Conservation (phyloP, 768 basidiomycete species). For the Gloeostereum incarnatum region DNA sequence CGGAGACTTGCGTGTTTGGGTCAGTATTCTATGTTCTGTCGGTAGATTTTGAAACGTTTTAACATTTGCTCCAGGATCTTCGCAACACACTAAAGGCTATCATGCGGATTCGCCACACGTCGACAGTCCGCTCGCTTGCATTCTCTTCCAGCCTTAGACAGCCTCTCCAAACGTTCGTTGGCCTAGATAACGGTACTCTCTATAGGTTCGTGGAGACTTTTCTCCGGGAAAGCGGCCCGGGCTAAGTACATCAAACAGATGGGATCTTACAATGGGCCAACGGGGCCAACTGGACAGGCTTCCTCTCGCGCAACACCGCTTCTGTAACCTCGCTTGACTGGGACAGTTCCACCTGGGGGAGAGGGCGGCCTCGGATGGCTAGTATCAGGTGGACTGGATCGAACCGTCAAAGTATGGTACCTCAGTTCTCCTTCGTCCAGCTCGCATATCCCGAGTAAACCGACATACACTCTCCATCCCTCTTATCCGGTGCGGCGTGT, state of each 20-base stretch:
- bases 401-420: slow-evolving; percentile 79
- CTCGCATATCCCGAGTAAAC: slow-evolving; percentile 49
- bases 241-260: slow-evolving; percentile 26
- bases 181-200: slow-evolving; percentile 63
- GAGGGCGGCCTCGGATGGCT: slow-evolving; percentile 71
- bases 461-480: slow-evolving; percentile 65
- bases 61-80: slow-evolving; percentile 42
- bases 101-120: slow-evolving; percentile 63
- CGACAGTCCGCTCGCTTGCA: slow-evolving; percentile 56
- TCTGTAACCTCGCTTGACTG: slow-evolving; percentile 71
- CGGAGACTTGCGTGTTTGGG: slow-evolving; percentile 76
- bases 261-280: slow-evolving; percentile 76
- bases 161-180: slow-evolving; percentile 61
- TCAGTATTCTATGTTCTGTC: slow-evolving; percentile 28
- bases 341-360: no score
- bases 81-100: slow-evolving; percentile 61
- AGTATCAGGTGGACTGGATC: slow-evolving; percentile 71
- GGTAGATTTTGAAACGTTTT: not conserved
- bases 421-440: slow-evolving; percentile 33
- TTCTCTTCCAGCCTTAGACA: slow-evolving; percentile 61
- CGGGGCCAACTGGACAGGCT: slow-evolving; percentile 65
- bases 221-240: not conserved
- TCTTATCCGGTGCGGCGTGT: slow-evolving; percentile 68
- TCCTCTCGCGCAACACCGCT: slow-evolving; percentile 62
- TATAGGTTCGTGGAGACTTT: slow-evolving; percentile 36